These are phyloP conservation scores for Suillus subalutaceus DNA, from an alignment of 768 basidiomycete genomes.

Conservation along the genomic window DNA sequence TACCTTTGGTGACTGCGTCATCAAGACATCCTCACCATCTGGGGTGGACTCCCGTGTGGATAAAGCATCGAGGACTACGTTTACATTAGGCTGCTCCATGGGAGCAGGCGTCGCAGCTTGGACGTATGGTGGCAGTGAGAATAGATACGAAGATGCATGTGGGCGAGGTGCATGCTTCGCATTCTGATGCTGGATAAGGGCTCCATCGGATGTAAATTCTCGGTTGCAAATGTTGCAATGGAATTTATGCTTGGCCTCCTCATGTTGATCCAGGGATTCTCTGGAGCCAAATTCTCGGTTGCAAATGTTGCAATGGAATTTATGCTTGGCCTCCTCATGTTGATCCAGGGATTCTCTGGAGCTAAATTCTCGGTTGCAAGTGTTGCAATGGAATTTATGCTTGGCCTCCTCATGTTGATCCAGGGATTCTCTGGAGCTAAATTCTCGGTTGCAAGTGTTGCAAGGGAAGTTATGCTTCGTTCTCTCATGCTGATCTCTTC, in stretches of 20 bases:
- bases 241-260: slow-evolving; percentile 13
- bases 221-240: slow-evolving; percentile 10
- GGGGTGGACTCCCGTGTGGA: background rate
- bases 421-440: slow-evolving; percentile 10
- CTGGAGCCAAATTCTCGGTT: slow-evolving; percentile 13
- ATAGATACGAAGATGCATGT: background rate
- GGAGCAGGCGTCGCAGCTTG: background rate
- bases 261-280: slow-evolving; percentile 14
- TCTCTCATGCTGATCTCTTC: slow-evolving; percentile 14
- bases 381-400: slow-evolving; percentile 13
- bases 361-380: slow-evolving; percentile 12
- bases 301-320: slow-evolving; percentile 7
- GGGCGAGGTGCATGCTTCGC: slow-evolving; percentile 1
- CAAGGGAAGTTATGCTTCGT: slow-evolving; percentile 16
- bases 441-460: slow-evolving; percentile 10
- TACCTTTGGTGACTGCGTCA: background rate
- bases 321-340: slow-evolving; percentile 19
- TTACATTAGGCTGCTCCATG: background rate
- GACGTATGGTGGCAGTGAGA: background rate
- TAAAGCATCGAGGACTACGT: background rate
- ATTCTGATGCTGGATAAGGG: background rate
- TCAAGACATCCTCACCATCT: background rate
- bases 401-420: slow-evolving; percentile 16
- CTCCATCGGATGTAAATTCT: background rate
- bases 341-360: slow-evolving; percentile 9